Evolutionary conservation across 345 rosid genomes (phyloP), one percentile per base, ranked within the genome.

Genomic region (Cardiospermum halicacabum): DNA sequence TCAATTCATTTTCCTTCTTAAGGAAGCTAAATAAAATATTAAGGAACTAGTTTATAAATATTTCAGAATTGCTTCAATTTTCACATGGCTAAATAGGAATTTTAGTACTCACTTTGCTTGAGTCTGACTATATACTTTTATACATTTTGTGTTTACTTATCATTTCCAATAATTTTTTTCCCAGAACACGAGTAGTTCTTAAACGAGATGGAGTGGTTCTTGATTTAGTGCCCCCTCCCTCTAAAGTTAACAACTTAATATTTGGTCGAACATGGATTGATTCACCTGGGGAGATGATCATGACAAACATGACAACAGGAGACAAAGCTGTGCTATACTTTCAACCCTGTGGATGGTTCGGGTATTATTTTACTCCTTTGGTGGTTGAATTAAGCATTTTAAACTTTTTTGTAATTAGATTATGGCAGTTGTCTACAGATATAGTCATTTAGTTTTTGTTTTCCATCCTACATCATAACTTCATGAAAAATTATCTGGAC

Each of bases 261-360:
- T 86, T 88, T 72, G 96, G 96, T 66, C 77, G 96, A 62, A 88
- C 96, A 59, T 86, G 96, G 96, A 77, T 84, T 21, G 96, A 88
- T 60, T 77, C 92, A 0, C 79, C 81, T 10, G 96, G 96, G 65
- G 96, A 88, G 78, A 86, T 88, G 92, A 53, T 88, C 69, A 74
- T 88, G 79, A 82, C 92, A 56, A 88, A 88, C 81, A 47, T 81
- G 77, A 81, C 82, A 59, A 88, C 92, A 0, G 89, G 92, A 40
- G 92, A 88, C 66, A 88, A 88, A 81, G 88, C 66, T 26, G 86
- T 88, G 34, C 79, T 89, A 47, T 86, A 86, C 76, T 89, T 89
- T 71, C 92, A 89, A 75, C 96, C 89, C 27, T 89, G 96, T 27
- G 88, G 92, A 24, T 89, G 96, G 92, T 81, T 85, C 21, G 96